Evolutionary conservation across 1,139 yeast genomes (phyloP).

Genomic region (Pichia sp.): DNA sequence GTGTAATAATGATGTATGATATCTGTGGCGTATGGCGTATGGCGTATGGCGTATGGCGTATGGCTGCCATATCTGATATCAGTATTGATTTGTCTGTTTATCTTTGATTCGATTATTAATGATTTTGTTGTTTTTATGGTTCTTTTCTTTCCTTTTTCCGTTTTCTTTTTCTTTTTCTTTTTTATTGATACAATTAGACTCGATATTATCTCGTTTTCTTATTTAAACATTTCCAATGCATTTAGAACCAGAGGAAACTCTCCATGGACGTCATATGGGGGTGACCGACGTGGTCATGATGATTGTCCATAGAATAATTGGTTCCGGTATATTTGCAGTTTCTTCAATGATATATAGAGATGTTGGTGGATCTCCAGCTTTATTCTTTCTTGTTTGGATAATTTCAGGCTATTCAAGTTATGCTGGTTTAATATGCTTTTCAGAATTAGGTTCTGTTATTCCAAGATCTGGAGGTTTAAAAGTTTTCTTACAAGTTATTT

Average conservation of each 20-base stretch:
- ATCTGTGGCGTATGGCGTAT: no score
- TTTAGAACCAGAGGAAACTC: conserved; percentile 43
- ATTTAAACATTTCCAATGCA: conserved; percentile 12
- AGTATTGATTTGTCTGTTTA: no score
- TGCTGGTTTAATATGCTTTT: conserved; percentile 57
- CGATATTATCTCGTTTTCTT: neutral
- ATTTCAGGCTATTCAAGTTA: conserved; percentile 56
- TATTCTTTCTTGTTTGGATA: conserved; percentile 57
- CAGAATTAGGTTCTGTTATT: conserved; percentile 63
- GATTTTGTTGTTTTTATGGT: no score
- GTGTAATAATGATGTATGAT: no score
- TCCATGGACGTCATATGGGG: conserved; percentile 72
- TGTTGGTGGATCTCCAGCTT: conserved; percentile 57
- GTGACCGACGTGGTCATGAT: conserved; percentile 57
- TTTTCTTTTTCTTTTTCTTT: neutral
- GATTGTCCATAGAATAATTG: conserved; percentile 64
- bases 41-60: no score
- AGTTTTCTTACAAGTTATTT: conserved; percentile 61
- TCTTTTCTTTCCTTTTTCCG: no score
- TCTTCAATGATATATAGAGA: conserved; percentile 62
- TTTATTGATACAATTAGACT: neutral
- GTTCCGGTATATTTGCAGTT: conserved; percentile 71
- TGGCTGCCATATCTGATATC: no score
- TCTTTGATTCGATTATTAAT: no score
- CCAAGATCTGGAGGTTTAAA: conserved; percentile 75